These are phyloP conservation scores for Rehmannia glutinosa DNA, from an alignment of 257 asterid genomes.

Conservation along the genomic window DNA sequence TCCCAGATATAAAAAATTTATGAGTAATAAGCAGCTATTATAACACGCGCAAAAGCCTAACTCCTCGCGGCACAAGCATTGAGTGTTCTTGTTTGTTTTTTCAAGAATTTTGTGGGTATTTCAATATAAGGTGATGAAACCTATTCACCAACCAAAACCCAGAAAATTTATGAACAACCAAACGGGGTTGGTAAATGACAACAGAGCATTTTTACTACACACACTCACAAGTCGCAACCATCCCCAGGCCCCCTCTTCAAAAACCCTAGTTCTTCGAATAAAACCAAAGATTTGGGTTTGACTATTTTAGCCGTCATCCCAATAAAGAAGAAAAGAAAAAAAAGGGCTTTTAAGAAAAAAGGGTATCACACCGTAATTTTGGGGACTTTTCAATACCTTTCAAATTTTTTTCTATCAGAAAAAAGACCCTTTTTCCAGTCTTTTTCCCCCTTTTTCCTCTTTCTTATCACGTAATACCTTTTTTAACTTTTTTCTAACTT, in stretches of 20 bases:
- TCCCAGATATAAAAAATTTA: conserved; percentile 23
- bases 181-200: conserved; percentile 69
- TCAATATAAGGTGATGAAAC: no score
- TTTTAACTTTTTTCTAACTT: not conserved
- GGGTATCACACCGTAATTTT: not conserved
- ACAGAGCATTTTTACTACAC: conserved; percentile 51
- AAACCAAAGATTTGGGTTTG: conserved; percentile 37
- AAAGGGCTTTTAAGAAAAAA: not conserved
- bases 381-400: conserved; percentile 44
- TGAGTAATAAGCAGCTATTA: conserved; percentile 23
- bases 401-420: no score
- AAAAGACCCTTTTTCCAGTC: no score
- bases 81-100: conserved; percentile 2
- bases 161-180: conserved; percentile 46
- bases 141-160: conserved; percentile 59
- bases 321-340: conserved; percentile 32
- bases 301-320: conserved; percentile 36
- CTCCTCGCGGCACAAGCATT: conserved; percentile 28
- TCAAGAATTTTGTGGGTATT: no score
- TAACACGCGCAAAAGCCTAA: conserved; percentile 36
- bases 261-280: conserved; percentile 40
- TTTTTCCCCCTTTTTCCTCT: not conserved
- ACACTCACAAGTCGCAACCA: conserved; percentile 10
- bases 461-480: not conserved
- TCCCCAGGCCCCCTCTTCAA: conserved; percentile 6